Evolutionary conservation across 2,329 filamentous ascomycete species (phyloP).

Genomic region (Ophiostoma angusticollis): DNA sequence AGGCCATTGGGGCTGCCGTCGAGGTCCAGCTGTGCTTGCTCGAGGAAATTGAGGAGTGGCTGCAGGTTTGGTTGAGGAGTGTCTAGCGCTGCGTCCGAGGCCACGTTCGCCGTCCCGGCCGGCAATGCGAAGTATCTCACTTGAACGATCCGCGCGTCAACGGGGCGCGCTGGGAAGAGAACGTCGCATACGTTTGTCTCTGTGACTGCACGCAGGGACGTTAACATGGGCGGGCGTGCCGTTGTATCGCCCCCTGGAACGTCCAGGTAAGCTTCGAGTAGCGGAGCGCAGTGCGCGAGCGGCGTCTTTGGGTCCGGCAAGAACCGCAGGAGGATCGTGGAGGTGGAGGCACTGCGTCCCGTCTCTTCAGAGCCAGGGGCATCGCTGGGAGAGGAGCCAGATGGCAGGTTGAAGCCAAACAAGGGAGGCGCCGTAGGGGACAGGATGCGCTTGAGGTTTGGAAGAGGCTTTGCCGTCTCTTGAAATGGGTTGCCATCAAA

Average conservation of each 20-base stretch:
- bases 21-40: constrained; percentile 32
- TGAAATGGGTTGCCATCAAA: not conserved
- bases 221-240: not conserved
- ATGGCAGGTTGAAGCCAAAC: constrained; percentile 26
- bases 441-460: constrained; percentile 25
- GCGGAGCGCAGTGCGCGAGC: constrained; percentile 12
- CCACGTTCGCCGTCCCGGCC: constrained; percentile 12
- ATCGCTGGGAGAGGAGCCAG: no score
- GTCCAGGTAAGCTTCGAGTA: constrained; percentile 26
- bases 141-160: constrained; percentile 37
- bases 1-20: constrained; percentile 31
- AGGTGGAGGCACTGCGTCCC: no score
- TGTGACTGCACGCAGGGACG: constrained; percentile 21
- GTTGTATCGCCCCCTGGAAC: not conserved
- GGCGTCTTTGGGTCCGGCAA: constrained; percentile 22
- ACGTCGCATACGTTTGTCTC: constrained; percentile 28
- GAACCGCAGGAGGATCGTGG: constrained; percentile 35
- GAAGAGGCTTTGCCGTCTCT: no score
- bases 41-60: constrained; percentile 31
- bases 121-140: constrained; percentile 21
- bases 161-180: constrained; percentile 30
- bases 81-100: constrained; percentile 6
- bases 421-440: constrained; percentile 35
- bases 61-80: not conserved
- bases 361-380: no score